phyloP scores from a whole-genome alignment of 345 rosid genomes.

The Eucalyptus tenuipes region DNA sequence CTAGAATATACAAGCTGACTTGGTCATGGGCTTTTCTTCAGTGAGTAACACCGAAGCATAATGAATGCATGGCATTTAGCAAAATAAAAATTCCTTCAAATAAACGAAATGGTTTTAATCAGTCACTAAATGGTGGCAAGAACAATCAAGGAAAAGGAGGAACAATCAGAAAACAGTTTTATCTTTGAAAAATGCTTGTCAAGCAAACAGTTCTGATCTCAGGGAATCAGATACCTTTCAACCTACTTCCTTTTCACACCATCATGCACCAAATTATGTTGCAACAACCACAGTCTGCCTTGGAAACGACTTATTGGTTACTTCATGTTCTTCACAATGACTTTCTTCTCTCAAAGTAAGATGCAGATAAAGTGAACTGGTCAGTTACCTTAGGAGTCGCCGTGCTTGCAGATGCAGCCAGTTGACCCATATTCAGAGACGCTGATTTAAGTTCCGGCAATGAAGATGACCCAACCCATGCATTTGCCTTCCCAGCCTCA shows the following conservation, averaged over 20 bases:
- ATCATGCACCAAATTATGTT: not conserved
- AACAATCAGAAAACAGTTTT: not conserved
- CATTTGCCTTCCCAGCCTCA: conserved; percentile 22
- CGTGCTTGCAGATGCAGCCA: conserved; percentile 24
- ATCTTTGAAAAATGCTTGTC: not conserved
- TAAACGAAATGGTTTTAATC: not conserved
- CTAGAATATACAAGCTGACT: not conserved
- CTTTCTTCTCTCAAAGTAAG: not conserved
- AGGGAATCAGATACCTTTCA: not conserved
- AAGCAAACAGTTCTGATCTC: not conserved
- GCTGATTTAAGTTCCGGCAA: conserved; percentile 25
- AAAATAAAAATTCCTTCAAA: not conserved
- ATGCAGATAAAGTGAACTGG: not conserved
- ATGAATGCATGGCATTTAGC: not conserved
- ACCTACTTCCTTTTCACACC: not conserved
- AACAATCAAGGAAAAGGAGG: not conserved
- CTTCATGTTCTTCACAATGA: not conserved
- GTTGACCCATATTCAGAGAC: conserved; percentile 20
- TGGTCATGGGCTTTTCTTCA: not conserved
- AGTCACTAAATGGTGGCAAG: not conserved
- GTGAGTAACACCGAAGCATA: not conserved
- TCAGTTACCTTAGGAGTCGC: conserved; percentile 43
- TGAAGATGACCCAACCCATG: conserved; percentile 20
- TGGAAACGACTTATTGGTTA: not conserved
- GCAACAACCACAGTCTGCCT: not conserved